These are phyloP conservation scores for Acorus calamus DNA, from an alignment of 106 monocot genomes.

Conservation along the genomic window DNA sequence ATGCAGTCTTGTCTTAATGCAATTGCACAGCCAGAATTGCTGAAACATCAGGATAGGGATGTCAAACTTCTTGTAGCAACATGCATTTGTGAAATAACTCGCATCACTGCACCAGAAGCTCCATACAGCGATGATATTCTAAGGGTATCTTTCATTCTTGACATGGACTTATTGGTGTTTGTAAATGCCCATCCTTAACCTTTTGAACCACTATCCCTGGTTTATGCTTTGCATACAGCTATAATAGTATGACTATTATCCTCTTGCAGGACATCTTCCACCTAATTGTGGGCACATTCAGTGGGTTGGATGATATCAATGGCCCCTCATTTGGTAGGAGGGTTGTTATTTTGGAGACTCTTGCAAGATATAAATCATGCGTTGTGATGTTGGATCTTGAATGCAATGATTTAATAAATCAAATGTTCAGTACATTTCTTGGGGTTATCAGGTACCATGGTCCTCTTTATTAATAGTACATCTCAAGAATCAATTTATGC, in stretches of 20 bases:
- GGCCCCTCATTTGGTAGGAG: slow-evolving; percentile 78
- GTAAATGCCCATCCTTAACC: neutral
- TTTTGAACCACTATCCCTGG: neutral
- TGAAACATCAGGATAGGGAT: slow-evolving; percentile 83
- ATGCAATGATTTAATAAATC: slow-evolving; percentile 79
- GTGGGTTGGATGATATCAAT: slow-evolving; percentile 59
- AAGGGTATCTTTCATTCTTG: slow-evolving; percentile 33
- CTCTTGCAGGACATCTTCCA: slow-evolving; percentile 88
- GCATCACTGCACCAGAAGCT: slow-evolving; percentile 94
- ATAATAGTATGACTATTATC: slow-evolving; percentile 2
- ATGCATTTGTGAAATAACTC: slow-evolving; percentile 87
- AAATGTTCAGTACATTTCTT: slow-evolving; percentile 85
- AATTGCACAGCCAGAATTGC: slow-evolving; percentile 52
- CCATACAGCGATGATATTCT: slow-evolving; percentile 89
- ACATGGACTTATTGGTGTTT: too few relatives aligned
- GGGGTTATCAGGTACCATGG: slow-evolving; percentile 58
- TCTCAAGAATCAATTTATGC: too few relatives aligned
- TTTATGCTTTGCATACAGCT: neutral
- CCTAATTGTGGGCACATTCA: slow-evolving; percentile 77
- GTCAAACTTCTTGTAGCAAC: slow-evolving; percentile 79
- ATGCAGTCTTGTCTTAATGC: slow-evolving; percentile 64
- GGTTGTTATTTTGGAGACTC: slow-evolving; percentile 83
- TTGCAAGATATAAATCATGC: slow-evolving; percentile 89
- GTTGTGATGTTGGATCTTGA: slow-evolving; percentile 99
- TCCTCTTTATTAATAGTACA: too few relatives aligned